These are phyloP conservation scores for Gentiana macrophylla DNA, from an alignment of 257 asterid genomes.

Conservation along the genomic window DNA sequence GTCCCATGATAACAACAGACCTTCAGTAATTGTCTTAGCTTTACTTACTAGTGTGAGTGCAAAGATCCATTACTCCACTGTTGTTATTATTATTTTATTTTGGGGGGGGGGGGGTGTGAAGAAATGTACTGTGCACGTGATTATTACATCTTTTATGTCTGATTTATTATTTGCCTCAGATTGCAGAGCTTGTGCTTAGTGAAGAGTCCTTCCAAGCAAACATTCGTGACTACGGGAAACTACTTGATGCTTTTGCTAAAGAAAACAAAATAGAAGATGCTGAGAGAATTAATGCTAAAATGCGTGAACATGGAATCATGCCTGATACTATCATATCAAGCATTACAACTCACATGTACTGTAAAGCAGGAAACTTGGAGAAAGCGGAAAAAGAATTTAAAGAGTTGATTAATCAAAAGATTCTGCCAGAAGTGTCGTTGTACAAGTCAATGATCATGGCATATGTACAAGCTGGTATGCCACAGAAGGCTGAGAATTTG, in stretches of 20 bases:
- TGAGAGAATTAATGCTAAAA: slow-evolving; percentile 61
- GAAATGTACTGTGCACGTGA: no score
- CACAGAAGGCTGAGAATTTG: slow-evolving; percentile 29
- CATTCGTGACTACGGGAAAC: slow-evolving; percentile 58
- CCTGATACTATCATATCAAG: slow-evolving; percentile 53
- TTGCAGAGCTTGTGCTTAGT: slow-evolving; percentile 62
- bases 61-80: no score
- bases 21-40: no score
- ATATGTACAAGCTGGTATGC: slow-evolving; percentile 49
- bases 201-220: slow-evolving; percentile 72
- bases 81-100: no score
- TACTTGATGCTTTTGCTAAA: slow-evolving; percentile 46
- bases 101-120: no score
- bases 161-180: slow-evolving; percentile 21
- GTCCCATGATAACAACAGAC: no score
- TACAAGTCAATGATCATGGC: slow-evolving; percentile 62
- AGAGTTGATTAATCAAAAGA: slow-evolving; percentile 38
- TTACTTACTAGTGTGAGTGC: no score
- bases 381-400: slow-evolving; percentile 45
- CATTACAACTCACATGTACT: slow-evolving; percentile 50
- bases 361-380: slow-evolving; percentile 50
- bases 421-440: slow-evolving; percentile 45
- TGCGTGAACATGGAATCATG: slow-evolving; percentile 51
- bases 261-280: slow-evolving; percentile 50
- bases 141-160: not conserved